phyloP scores from a whole-genome alignment of 106 monocot species.

The Narthecium ossifragum region DNA sequence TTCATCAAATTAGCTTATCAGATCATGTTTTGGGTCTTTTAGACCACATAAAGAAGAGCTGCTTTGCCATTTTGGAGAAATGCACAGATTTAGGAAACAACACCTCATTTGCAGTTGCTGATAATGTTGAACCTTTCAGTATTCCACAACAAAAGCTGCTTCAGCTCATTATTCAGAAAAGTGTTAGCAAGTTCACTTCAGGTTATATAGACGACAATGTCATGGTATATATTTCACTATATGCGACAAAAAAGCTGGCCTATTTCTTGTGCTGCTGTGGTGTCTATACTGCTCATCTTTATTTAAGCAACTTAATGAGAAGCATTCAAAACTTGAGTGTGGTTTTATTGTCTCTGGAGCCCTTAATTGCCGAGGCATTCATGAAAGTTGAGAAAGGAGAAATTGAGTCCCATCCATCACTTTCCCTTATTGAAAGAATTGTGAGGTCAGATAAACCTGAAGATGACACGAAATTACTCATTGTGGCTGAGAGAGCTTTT shows the following conservation, averaged over 20 bases:
- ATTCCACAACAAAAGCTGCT: conserved; percentile 41
- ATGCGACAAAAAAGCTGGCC: conserved; percentile 49
- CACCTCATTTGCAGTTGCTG: conserved; percentile 2
- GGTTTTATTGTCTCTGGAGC: conserved; percentile 32
- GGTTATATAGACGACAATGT: conserved; percentile 22
- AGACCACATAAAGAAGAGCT: conserved; percentile 33
- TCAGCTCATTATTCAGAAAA: conserved; percentile 32
- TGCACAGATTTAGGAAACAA: conserved; percentile 26
- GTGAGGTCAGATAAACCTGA: conserved; percentile 27
- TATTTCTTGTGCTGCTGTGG: conserved; percentile 63
- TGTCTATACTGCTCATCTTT: conserved; percentile 44
- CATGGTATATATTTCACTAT: conserved; percentile 29
- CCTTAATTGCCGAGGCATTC: conserved; percentile 33
- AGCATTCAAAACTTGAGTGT: conserved; percentile 13
- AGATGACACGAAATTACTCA: conserved; percentile 32
- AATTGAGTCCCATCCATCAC: conserved; percentile 53
- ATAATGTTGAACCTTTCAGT: conserved; percentile 25
- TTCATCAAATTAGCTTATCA: conserved; percentile 39
- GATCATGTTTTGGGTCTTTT: conserved; percentile 35
- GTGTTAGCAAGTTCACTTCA: conserved; percentile 8
- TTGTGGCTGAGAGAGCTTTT: conserved; percentile 50
- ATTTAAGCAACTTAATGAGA: conserved; percentile 37
- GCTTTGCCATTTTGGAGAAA: conserved; percentile 33
- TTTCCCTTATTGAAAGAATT: conserved; percentile 42
- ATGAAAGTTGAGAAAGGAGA: conserved; percentile 35